Evolutionary conservation across 768 basidiomycete genomes (phyloP).

Genomic region (Boletus insuetus): DNA sequence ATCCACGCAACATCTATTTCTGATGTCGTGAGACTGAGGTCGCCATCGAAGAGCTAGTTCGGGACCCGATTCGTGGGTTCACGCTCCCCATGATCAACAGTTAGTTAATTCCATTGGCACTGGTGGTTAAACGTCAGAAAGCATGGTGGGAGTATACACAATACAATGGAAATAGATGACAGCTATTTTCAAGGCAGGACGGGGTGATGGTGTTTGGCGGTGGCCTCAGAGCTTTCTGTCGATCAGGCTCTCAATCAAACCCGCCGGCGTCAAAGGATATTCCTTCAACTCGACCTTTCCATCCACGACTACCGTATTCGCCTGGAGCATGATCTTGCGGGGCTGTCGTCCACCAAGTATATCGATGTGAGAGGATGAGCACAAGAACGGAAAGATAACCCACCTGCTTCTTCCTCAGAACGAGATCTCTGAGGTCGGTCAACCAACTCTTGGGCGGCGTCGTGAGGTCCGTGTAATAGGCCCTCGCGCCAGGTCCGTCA

Average conservation of each 20-base stretch:
- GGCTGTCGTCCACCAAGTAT: slow-evolving; percentile 44
- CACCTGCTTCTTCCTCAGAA: slow-evolving; percentile 76
- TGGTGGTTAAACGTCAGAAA: no score
- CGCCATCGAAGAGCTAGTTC: no score
- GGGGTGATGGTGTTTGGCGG: background rate
- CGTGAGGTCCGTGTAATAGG: slow-evolving; percentile 78
- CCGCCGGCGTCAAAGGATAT: slow-evolving; percentile 69
- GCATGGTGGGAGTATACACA: no score
- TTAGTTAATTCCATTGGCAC: no score
- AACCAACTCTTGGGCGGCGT: slow-evolving; percentile 71
- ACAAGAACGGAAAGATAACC: slow-evolving; percentile 21
- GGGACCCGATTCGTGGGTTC: no score
- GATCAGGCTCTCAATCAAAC: slow-evolving; percentile 79
- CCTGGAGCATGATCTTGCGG: slow-evolving; percentile 82
- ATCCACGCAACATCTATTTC: slow-evolving; percentile 4
- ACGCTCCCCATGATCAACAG: no score
- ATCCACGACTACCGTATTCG: slow-evolving; percentile 67
- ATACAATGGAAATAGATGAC: no score
- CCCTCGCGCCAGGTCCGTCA: slow-evolving; percentile 74
- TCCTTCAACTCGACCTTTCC: slow-evolving; percentile 75
- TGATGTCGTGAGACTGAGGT: background rate
- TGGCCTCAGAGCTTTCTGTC: slow-evolving; percentile 53
- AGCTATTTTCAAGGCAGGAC: background rate
- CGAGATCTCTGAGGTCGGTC: slow-evolving; percentile 71
- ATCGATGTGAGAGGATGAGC: background rate